Evolutionary conservation across 2,329 filamentous ascomycete species (phyloP), one percentile per base, ranked within the genome.

Genomic region (Alternaria triticimaculans): DNA sequence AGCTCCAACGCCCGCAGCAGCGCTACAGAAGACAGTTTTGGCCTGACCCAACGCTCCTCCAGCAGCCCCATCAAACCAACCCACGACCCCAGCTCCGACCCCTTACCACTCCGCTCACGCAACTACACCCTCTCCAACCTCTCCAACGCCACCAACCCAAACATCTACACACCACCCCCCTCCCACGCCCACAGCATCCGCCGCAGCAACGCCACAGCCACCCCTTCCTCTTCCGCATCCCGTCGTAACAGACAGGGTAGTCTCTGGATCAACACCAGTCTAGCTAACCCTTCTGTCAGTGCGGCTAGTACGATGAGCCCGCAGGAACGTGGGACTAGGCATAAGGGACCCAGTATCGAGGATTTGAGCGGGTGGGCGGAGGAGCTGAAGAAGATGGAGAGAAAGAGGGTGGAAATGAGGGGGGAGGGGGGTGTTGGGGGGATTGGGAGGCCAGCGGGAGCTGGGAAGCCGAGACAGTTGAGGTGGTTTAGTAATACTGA

Each of bases 371-470:
- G 11, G 5, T 69, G 64, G 67, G 67, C 67, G 1, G 20, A 55
- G 11, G 58, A 68, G 21, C 12, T 68, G 7, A 62, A 58, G 37
- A 46, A 15, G 4, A 66, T 68, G 66, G 58, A 64, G 44, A 53
- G 30, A 4, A 63, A 58, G 57, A 51, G 56, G 5, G 9, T 30
- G 6, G 61, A 55, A 4, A 26, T 59, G n/a, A 18, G 28, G 4
- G 5, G 41, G 3, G 48, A 15, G 0, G 44, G 41, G n/a, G 18
- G 41, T 1, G 6, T 33, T 15, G 33, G 33, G 14, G 7, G 14
- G 14, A 4, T n/a, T 5, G 33, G 33, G 15, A 41, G 37, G 33
- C 33, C 33, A 4, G 33, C 3, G 33, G 33, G 33, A 15, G 15
- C 33, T 1, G 33, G 33, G 8, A 41, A 18, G 37, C 8, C n/a